Evolutionary conservation across 352 stramenopile species (phyloP), one percentile per base, ranked within the genome.

Genomic region (Elongisporangium anandrum): DNA sequence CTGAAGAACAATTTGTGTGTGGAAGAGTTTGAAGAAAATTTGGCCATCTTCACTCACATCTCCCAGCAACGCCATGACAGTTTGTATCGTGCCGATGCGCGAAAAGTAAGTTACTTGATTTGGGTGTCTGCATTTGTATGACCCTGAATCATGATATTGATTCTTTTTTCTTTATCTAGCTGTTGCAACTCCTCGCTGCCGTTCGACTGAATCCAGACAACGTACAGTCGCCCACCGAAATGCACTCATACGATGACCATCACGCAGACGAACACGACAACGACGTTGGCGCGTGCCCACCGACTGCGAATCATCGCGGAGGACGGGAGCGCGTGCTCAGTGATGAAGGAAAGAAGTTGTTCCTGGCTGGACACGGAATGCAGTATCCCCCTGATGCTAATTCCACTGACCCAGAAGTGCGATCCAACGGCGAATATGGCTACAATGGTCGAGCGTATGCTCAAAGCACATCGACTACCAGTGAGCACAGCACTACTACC

Each of bases 291-390:
- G 65, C 60, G n/a, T 90, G 79, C 26, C 79, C 81, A 50, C 73
- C 72, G 20, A 94, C 79, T 13, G 79, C 76, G 12, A 91, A 85
- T 53, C 79, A 91, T 59, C 75, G 77, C n/a, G 76, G 77, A 48
- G 69, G 66, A 4, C 75, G 84, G 26, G 75, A 93, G 49, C 82
- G 83, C 2, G 85, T 89, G 13, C 75, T 95, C 19, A 95, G 87
- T 52, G 79, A 91, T 26, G 87, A 95, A 79, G 86, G 86, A 61
- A 94, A 94, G 63, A 77, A 81, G n/a, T 59, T 95, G 3, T 92
- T 92, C 57, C 64, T 91, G 13, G 64, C 74, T 29, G 78, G 77
- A 13, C 72, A 95, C 54, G 65, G 70, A 29, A 65, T 70, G 52
- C 57, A 53, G 21, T 68, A 57, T 2, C 61, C 59, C 53, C 59